Evolutionary conservation across 805 yeast genomes (phyloP), one percentile per base, ranked within the genome.

Genomic region (Myxozyma vanderwaltii): DNA sequence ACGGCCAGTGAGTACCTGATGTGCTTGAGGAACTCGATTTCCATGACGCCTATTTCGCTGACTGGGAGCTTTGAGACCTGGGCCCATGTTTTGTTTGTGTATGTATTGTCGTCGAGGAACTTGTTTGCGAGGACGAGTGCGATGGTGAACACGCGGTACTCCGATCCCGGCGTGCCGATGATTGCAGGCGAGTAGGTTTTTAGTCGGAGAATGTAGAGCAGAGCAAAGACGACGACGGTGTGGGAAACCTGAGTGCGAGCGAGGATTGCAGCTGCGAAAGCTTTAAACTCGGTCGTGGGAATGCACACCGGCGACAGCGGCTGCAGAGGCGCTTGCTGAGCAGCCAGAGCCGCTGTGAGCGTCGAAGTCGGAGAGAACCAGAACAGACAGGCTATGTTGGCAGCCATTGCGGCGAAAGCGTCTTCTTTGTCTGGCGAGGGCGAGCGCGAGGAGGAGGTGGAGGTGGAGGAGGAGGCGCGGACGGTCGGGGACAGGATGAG

Each of bases 41-140:
- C 64, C 64, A 61, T 61, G 31, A 61, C 57, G 21, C 52, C 53
- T 64, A 94, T 79, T 36, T 80, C 74, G 1, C 70, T 69, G 46
- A 89, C 78, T 5, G 82, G 74, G 64, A 92, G 80, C 23, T 95
- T 94, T 3, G 97, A 89, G n/a, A 97, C 98, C 63, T 90, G 90
- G 46, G 91, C 83, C 99, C 99, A 92, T 6, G 97, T 89, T 69
- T 85, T 85, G 76, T 92, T 92, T 61, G 96, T 90, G 72, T 92
- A 92, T 27, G 97, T 92, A 75, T 92, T 91, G 77, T 92, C 99
- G 76, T 92, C 98, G 71, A 91, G 90, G 73, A 90, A 89, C 76
- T 92, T 92, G 77, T 94, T 92, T 46, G 97, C 96, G 61, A 92
- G 77, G 44, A 92, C 83, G 49, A 92, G 79, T 1, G 94, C 81